Base-by-base conservation (phyloP, 1,139 yeast genomes). In the Schwanniomyces etchellsii region DNA sequence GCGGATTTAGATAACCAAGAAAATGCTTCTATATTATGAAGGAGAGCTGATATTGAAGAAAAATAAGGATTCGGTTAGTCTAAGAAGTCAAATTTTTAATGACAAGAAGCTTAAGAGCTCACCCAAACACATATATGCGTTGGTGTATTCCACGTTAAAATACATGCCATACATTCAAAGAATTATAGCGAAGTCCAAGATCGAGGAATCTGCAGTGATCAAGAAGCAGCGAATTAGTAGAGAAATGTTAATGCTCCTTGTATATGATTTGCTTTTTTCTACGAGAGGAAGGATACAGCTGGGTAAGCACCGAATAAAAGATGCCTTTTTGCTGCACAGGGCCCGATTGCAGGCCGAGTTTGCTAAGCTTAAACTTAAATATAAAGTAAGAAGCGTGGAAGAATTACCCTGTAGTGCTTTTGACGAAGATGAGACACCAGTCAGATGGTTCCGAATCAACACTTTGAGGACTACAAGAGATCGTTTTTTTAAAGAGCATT, bases 301-400 rank as follows among this genome's bases (percentile, higher is more conserved):
- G 68, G 94, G 94, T 5, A 88, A 88, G 45, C 89, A 83, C 38
- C 85, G 91, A 0, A 68, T 86, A 36, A 91, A 91, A 48, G 94
- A 84, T 30, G 83, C 86, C 5, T 68, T 91, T 11, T 60, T 91
- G 33, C 69, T 75, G 36, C 81, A 86, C 51, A 84, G 81, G 56
- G 80, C 95, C 0, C 62, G 97, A 42, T 60, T 91, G 28, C 77
- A 75, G 40, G 91, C 94, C 1, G 97, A 91, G 50, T 65, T 83
- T 39, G 81, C 76, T 28, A 85, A 83, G 50, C 61, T 86, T 47
- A 85, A 86, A 47, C 55, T 89, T 43, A 80, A 78, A 43, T 70
- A 79, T 45, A 75, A 75, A 38, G 80, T 77, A 6, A 62, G 63
- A 32, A 28, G 45, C 6, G 57, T 52, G 2, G 48, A 47, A 1